These are phyloP conservation scores for Pythium aristosporum DNA, from an alignment of 352 stramenopile genomes.

Conservation along the genomic window DNA sequence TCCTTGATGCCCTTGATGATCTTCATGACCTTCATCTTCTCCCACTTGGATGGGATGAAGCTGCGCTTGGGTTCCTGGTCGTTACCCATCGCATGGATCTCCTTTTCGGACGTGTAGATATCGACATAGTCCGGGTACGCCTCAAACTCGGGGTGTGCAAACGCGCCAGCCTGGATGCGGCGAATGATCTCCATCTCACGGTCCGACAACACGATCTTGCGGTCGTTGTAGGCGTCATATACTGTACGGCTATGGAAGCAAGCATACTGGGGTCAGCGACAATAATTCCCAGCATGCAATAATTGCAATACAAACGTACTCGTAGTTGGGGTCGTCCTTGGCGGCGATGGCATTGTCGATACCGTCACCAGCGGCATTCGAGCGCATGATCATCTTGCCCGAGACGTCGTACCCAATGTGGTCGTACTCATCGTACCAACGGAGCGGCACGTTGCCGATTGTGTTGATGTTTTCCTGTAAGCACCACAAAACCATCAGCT, in stretches of 20 bases:
- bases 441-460: conserved; percentile 97
- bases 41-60: conserved; percentile 97
- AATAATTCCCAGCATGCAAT: background rate
- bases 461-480: conserved; percentile 92
- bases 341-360: conserved; percentile 89
- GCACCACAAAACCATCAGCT: background rate
- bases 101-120: conserved; percentile 87
- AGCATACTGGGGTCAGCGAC: background rate
- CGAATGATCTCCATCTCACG: conserved; percentile 98
- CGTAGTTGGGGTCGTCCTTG: conserved; percentile 92
- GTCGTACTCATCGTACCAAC: conserved; percentile 99
- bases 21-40: conserved; percentile 97
- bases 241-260: conserved; percentile 83
- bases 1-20: conserved; percentile 97
- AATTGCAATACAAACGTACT: conserved; percentile 45
- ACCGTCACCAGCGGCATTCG: conserved; percentile 79
- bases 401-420: conserved; percentile 99
- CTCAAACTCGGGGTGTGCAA: conserved; percentile 92
- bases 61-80: conserved; percentile 90
- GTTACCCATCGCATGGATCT: conserved; percentile 87
- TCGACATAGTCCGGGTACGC: conserved; percentile 90
- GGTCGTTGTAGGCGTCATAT: conserved; percentile 99
- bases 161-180: conserved; percentile 93
- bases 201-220: conserved; percentile 95
- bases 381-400: conserved; percentile 96